Conservation (phyloP, 2,329 filamentous ascomycete genomes). For the Penicillium sp. region DNA sequence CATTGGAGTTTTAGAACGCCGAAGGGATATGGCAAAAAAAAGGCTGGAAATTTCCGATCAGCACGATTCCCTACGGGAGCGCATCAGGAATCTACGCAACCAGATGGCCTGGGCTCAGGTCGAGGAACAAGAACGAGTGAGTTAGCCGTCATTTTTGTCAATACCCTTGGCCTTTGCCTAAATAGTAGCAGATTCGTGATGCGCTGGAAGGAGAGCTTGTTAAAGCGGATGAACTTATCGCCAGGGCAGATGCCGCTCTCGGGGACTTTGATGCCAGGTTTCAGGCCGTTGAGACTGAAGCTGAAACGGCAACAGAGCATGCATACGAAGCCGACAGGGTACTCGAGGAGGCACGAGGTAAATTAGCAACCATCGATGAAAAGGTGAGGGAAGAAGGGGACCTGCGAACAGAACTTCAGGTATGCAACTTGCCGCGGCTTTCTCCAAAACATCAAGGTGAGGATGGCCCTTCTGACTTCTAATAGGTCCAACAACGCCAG, state of each 20-base stretch:
- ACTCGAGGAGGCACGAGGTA: conserved; percentile 47
- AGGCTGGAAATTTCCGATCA: conserved; percentile 66
- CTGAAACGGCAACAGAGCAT: conserved; percentile 42
- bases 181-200: conserved; percentile 31
- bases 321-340: conserved; percentile 47
- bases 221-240: conserved; percentile 49
- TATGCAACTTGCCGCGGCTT: neutral
- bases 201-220: conserved; percentile 37
- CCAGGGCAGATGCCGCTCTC: conserved; percentile 46
- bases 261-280: conserved; percentile 48
- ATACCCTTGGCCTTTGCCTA: conserved; percentile 4
- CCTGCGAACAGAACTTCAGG: neutral
- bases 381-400: conserved; percentile 41
- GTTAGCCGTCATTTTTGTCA: neutral
- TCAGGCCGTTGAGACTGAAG: conserved; percentile 40
- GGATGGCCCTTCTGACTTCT: conserved; percentile 16
- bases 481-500: conserved; percentile 65
- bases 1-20: conserved; percentile 59
- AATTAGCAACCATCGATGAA: conserved; percentile 37
- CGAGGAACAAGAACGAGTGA: conserved; percentile 65
- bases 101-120: conserved; percentile 90
- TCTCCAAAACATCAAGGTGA: neutral
- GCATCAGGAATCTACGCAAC: conserved; percentile 58
- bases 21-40: conserved; percentile 61
- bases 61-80: conserved; percentile 63